These are phyloP conservation scores for Sinapis alba DNA, from an alignment of 441 rosid genomes.

Conservation along the genomic window DNA sequence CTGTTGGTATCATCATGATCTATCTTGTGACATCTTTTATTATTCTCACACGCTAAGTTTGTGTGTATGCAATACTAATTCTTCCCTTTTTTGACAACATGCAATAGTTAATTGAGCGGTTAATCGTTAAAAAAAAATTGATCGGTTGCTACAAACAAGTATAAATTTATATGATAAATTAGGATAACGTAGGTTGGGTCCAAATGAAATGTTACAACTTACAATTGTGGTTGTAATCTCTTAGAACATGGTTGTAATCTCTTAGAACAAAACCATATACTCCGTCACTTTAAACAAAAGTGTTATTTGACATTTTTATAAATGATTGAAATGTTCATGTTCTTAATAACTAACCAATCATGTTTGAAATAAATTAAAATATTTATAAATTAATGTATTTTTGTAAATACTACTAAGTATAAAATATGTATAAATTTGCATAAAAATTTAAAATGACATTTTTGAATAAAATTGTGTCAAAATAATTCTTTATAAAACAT, in stretches of 20 bases:
- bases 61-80: not conserved
- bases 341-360: not conserved
- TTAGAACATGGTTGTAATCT: not conserved
- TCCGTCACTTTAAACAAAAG: not conserved
- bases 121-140: not conserved
- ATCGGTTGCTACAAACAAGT: not conserved
- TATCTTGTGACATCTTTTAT: conserved; percentile 12
- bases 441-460: no score
- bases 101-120: not conserved
- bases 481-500: not conserved
- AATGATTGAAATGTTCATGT: not conserved
- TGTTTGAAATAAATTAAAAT: not conserved
- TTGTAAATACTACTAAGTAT: no score
- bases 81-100: not conserved
- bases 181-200: not conserved
- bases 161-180: not conserved
- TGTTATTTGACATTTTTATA: not conserved
- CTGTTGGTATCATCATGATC: conserved; percentile 31
- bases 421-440: no score
- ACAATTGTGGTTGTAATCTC: no score
- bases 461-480: no score
- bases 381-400: not conserved
- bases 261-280: not conserved
- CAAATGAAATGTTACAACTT: not conserved
- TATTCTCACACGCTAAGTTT: conserved; percentile 14